Evolutionary conservation across 495 filamentous ascomycete species (phyloP), one percentile per base, ranked within the genome.

Genomic region (Durotheca rogersii): DNA sequence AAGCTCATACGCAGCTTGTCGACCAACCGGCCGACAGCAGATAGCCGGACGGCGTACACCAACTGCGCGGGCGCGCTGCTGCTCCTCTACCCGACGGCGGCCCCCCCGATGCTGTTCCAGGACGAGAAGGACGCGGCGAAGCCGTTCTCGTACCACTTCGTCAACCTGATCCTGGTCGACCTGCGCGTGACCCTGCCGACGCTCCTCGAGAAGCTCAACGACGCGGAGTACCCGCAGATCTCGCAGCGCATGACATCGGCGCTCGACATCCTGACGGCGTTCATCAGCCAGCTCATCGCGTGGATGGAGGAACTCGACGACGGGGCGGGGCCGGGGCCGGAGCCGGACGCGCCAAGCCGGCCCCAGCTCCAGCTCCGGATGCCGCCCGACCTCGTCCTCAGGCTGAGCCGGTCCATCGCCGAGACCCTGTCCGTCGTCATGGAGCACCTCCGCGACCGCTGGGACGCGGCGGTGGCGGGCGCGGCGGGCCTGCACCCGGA

Each of bases 371-470:
- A 42, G 14, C 44, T 66, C 31, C 42, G 46, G 12, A 67, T 80
- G 56, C 56, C 76, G 7, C 75, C 81, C 0, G 77, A 81, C 42
- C 66, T 74, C 2, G 70, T 87, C 20, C 69, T 86, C 7, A 77
- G 77, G 44, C 68, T 87, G 1, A 78, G 81, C 18, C 73, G 67
- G 29, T 73, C 80, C 48, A 72, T 87, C 42, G 69, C 71, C 3
- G 81, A 83, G 51, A 79, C 79, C 1, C 67, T 86, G 33, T 78
- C 77, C 4, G 66, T 81, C 2, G 71, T 76, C 0, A 72, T 83
- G 56, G 84, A 86, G 60, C 82, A 79, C 63, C 69, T 87, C 0
- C 76, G 82, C 19, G 84, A 87, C 52, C 67, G 83, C 12, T 86
- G 77, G 76, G 83, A 87, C 53, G 76, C 75, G 1, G 72, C 74